Evolutionary conservation across 2,329 filamentous ascomycete genomes (phyloP), one percentile per base, ranked within the genome.

Genomic region (Aureobasidium musti): DNA sequence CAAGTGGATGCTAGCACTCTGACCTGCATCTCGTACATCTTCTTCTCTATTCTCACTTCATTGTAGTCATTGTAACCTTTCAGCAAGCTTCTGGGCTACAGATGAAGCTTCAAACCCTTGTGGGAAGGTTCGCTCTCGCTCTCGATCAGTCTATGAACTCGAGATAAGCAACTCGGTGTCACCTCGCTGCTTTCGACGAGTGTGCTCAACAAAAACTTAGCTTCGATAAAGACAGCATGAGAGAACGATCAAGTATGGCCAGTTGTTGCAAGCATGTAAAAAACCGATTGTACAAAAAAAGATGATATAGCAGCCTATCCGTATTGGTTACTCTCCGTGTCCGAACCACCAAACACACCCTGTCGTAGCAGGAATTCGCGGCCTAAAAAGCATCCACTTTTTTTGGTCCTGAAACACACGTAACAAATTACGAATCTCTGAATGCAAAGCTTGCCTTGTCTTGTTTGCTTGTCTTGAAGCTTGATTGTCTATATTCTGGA

Each of bases 391-490:
- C 39, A 33, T 60, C 56, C 56, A 60, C 39, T 28, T 33, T 59
- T 59, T 47, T 47, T 41, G 26, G 17, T 26, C 28, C 7, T 33
- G 41, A 23, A 21, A 45, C 41, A 14, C 37, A 47, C 56, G 56
- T 19, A 60, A 43, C 17, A n/a, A 60, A 60, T 60, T 60, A 35
- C 56, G 56, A 45, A 47, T 60, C 39, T 35, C 28, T 23, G 19
- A 2, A 33, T 21, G 26, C 17, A 14, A 43, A 30, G 23, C 39
- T 59, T 33, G 21, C 17, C 19, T 10, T 13, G 21, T 8, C 33
- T 47, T 23, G 45, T 60, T 47, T 28, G 19, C 39, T 45, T 45
- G 39, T 30, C 23, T 30, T 13, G 23, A 45, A 43, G 39, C 37
- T 59, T 33, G 17, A 8, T 17, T 19, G 14, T 23, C 39, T 45